Percentiles rank a stretch among this genome's conserved stretches.
Conservation (phyloP, 163 green algal species). For the Picocystis sp. region DNA sequence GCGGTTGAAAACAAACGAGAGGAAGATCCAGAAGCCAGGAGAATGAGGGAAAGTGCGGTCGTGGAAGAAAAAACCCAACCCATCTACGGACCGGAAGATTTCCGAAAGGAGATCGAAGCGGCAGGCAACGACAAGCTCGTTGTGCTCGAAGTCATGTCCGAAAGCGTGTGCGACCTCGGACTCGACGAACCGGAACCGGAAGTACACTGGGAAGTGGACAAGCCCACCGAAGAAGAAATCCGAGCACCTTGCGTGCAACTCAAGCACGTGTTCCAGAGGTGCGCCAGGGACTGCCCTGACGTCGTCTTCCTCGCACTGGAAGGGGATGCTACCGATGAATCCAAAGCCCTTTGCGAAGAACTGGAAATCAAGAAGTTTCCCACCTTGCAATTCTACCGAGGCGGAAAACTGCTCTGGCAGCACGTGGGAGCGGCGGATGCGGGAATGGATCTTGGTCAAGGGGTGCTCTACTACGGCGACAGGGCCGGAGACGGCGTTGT, state of each 20-base stretch:
- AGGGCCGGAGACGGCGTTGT: slow-evolving; percentile 28
- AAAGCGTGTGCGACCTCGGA: slow-evolving; percentile 39
- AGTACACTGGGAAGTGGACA: slow-evolving; percentile 47
- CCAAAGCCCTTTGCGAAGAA: slow-evolving; percentile 25
- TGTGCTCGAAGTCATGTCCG: slow-evolving; percentile 47
- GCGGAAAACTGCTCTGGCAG: slow-evolving; percentile 53
- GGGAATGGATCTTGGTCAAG: slow-evolving; percentile 39
- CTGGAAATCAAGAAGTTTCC: slow-evolving; percentile 50
- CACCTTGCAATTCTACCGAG: slow-evolving; percentile 57
- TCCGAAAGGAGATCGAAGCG: slow-evolving; percentile 18
- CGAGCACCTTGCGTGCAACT: slow-evolving; percentile 29
- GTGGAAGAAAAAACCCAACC: slow-evolving; percentile 42
- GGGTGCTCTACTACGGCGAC: slow-evolving; percentile 44
- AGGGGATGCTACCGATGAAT: slow-evolving; percentile 30
- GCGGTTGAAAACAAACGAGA: too few relatives aligned
- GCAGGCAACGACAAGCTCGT: slow-evolving; percentile 39
- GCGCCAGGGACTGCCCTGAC: slow-evolving; percentile 51
- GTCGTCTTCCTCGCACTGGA: slow-evolving; percentile 46
- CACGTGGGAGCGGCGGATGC: slow-evolving; percentile 39
- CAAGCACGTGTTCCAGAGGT: slow-evolving; percentile 55
- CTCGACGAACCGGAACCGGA: slow-evolving; percentile 39
- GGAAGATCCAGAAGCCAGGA: slow-evolving; percentile 8
- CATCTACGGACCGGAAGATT: slow-evolving; percentile 27
- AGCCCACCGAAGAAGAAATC: slow-evolving; percentile 13
- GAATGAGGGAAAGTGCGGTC: slow-evolving; percentile 28